A percentile compares a stretch with the other conserved stretches of the same genome.
Conservation (phyloP, 306 rosid species). For the Vicia sativa region DNA sequence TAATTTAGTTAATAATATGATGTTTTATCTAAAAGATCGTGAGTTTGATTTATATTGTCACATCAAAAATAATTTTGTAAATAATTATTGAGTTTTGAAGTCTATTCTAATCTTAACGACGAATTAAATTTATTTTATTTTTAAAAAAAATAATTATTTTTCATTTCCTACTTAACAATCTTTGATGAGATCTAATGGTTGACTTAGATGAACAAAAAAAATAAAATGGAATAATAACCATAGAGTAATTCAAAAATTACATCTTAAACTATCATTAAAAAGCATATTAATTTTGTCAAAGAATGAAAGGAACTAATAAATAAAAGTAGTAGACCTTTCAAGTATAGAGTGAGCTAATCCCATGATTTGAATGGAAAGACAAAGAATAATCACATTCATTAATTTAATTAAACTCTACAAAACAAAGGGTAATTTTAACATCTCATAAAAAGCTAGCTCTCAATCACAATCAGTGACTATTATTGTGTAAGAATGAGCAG, state of each 20-base stretch:
- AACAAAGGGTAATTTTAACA: slow-evolving; percentile 38
- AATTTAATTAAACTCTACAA: slow-evolving; percentile 17
- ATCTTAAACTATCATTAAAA: not conserved
- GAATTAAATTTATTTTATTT: too few relatives aligned
- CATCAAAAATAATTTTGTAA: too few relatives aligned
- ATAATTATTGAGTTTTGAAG: too few relatives aligned
- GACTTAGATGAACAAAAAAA: not conserved
- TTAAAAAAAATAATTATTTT: too few relatives aligned
- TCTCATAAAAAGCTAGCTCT: slow-evolving; percentile 38
- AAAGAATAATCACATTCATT: slow-evolving; percentile 30
- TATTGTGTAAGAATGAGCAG: slow-evolving; percentile 50
- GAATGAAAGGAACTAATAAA: slow-evolving; percentile 32
- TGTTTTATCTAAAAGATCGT: too few relatives aligned
- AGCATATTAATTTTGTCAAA: not conserved
- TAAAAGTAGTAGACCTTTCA: slow-evolving; percentile 43
- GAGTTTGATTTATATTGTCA: too few relatives aligned
- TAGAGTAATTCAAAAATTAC: slow-evolving; percentile 25
- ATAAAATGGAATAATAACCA: slow-evolving; percentile 23
- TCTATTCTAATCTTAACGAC: too few relatives aligned
- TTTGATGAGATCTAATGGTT: slow-evolving; percentile 37
- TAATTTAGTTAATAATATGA: too few relatives aligned
- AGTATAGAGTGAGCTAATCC: slow-evolving; percentile 40
- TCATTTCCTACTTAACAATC: not conserved
- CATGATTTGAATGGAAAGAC: slow-evolving; percentile 51
- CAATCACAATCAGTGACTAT: slow-evolving; percentile 63